Conservation (phyloP, 495 filamentous ascomycete species). For the Hypoxylon cercidicola region DNA sequence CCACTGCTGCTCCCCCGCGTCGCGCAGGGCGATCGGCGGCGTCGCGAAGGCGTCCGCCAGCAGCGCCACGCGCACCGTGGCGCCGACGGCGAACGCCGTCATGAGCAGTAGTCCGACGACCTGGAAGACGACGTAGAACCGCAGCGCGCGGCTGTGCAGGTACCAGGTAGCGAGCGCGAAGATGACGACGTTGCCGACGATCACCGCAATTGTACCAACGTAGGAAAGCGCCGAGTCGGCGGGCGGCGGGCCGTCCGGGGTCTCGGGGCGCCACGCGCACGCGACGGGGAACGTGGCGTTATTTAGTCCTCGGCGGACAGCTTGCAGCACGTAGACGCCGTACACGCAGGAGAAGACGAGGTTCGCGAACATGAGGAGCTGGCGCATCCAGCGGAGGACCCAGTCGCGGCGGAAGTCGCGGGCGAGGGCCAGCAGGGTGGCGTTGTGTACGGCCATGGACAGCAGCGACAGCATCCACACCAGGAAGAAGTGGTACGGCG, state of each 20-base stretch:
- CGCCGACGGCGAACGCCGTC: slow-evolving; percentile 60
- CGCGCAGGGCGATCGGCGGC: slow-evolving; percentile 52
- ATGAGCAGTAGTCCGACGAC: slow-evolving; percentile 58
- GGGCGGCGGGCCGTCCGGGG: slow-evolving; percentile 11
- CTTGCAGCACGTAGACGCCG: slow-evolving; percentile 61
- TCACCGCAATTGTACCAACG: slow-evolving; percentile 63
- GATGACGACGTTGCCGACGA: slow-evolving; percentile 59
- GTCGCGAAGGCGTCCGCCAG: slow-evolving; percentile 63
- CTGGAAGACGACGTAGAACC: slow-evolving; percentile 59
- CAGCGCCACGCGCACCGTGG: slow-evolving; percentile 59
- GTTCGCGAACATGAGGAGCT: slow-evolving; percentile 68
- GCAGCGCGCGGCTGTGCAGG: slow-evolving; percentile 57
- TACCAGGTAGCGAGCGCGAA: slow-evolving; percentile 66
- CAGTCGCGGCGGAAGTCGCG: slow-evolving; percentile 69
- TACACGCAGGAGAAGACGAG: slow-evolving; percentile 59
- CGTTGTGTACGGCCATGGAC: slow-evolving; percentile 67
- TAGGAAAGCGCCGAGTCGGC: slow-evolving; percentile 53
- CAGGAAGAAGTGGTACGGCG: slow-evolving; percentile 71
- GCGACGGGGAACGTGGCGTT: slow-evolving; percentile 61
- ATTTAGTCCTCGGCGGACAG: slow-evolving; percentile 56
- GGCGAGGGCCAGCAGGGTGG: slow-evolving; percentile 64
- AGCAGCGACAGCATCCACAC: slow-evolving; percentile 69
- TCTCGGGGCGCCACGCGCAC: slow-evolving; percentile 58
- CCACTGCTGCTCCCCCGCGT: slow-evolving; percentile 64
- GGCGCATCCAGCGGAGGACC: slow-evolving; percentile 69